Conservation (phyloP, 2,329 filamentous ascomycete species). For the Aspergillus aculeatinus region DNA sequence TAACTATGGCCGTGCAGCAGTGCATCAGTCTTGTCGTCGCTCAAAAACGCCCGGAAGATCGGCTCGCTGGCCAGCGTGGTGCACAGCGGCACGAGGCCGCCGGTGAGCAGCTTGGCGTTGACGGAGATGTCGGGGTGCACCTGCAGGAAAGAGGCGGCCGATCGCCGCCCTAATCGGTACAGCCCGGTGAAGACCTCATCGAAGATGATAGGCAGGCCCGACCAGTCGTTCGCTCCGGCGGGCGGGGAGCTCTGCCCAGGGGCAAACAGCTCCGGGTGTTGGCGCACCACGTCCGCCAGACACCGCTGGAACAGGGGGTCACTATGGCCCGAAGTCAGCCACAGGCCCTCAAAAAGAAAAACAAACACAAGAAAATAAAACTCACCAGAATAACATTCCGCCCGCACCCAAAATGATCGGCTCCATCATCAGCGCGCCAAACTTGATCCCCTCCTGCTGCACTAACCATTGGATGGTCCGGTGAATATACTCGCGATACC, state of each 20-base stretch:
- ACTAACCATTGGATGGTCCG: conserved; percentile 55
- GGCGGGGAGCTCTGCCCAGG: neutral
- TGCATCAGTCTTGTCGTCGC: conserved; percentile 73
- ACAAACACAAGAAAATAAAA: neutral
- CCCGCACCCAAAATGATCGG: conserved; percentile 78
- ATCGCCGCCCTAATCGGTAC: conserved; percentile 74
- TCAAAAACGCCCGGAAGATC: conserved; percentile 71
- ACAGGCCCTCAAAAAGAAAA: neutral
- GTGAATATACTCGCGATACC: conserved; percentile 62
- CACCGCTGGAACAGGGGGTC: conserved; percentile 78
- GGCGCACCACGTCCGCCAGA: conserved; percentile 66
- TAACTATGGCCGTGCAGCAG: conserved; percentile 84
- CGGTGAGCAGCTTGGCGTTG: conserved; percentile 80
- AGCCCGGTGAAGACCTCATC: conserved; percentile 88
- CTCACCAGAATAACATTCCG: conserved; percentile 74
- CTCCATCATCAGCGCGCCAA: conserved; percentile 77
- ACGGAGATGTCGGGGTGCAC: conserved; percentile 72
- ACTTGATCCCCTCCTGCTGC: conserved; percentile 59
- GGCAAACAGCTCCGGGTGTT: conserved; percentile 57
- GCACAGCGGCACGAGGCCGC: conserved; percentile 74
- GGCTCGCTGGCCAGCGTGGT: conserved; percentile 71
- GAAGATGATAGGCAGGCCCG: conserved; percentile 73
- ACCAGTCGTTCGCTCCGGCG: conserved; percentile 52
- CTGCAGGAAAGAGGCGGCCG: conserved; percentile 67
- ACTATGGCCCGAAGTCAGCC: conserved; percentile 38